Percentiles rank a stretch among this genome's conserved stretches.
phyloP scores from a whole-genome alignment of 805 yeast genomes.

The Huiozyma naganishii region DNA sequence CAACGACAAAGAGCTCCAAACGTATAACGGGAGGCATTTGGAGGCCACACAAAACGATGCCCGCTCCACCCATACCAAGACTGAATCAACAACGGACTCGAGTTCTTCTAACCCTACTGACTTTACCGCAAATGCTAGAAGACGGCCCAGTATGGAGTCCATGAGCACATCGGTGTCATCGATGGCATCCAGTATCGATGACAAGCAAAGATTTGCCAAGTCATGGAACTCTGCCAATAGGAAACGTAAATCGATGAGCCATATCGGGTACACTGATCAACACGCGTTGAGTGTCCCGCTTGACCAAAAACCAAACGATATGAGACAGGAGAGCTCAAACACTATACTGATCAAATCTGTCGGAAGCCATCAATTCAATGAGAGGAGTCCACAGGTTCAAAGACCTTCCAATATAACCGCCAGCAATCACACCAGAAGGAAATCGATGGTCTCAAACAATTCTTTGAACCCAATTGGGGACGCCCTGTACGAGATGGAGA shows the following conservation, averaged over 20 bases:
- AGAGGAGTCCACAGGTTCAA: no score
- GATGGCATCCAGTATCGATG: slow-evolving; percentile 25
- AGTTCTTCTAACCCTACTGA: slow-evolving; percentile 25
- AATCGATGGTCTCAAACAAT: slow-evolving; percentile 21
- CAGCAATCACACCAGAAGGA: slow-evolving; percentile 9
- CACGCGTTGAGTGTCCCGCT: not conserved
- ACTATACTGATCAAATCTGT: slow-evolving; percentile 4
- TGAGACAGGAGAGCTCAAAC: slow-evolving; percentile 14
- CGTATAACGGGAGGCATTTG: no score
- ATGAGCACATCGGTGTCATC: slow-evolving; percentile 27
- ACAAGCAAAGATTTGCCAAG: slow-evolving; percentile 26
- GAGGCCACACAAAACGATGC: no score
- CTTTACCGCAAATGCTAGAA: slow-evolving; percentile 20
- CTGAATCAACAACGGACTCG: not conserved
- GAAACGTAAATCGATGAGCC: slow-evolving; percentile 23
- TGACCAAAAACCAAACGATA: not conserved
- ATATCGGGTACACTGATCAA: slow-evolving; percentile 3
- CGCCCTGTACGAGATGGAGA: slow-evolving; percentile 25
- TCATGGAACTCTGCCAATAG: slow-evolving; percentile 27
- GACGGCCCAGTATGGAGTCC: slow-evolving; percentile 23
- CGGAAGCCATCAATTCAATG: not conserved
- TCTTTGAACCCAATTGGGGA: slow-evolving; percentile 22
- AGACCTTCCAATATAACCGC: not conserved
- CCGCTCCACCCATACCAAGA: no score
- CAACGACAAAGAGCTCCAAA: no score